Evolutionary conservation across 768 basidiomycete species (phyloP).

Genomic region (Rhodosporidiobolus odoratus): DNA sequence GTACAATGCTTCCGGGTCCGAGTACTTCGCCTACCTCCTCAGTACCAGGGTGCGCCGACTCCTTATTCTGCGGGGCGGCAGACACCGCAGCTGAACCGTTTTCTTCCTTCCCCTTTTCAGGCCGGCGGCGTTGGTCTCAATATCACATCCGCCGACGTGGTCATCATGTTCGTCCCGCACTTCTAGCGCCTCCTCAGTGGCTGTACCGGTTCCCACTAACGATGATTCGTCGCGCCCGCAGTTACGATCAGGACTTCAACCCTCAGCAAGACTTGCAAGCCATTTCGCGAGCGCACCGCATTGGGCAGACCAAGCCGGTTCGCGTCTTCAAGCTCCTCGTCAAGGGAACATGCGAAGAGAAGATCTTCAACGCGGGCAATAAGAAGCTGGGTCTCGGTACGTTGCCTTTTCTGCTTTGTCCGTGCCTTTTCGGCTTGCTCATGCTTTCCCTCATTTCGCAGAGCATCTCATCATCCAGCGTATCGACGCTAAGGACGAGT

Average conservation of each 20-base stretch:
- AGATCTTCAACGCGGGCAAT: slow-evolving; percentile 39
- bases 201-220: background rate
- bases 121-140: slow-evolving; percentile 72
- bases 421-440: slow-evolving; percentile 53
- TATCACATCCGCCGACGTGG: slow-evolving; percentile 84
- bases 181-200: accelerated
- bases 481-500: slow-evolving; percentile 54
- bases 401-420: slow-evolving; percentile 76
- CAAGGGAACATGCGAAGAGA: slow-evolving; percentile 67
- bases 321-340: slow-evolving; percentile 76
- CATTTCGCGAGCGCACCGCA: slow-evolving; percentile 88
- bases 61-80: too few species aligned
- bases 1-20: slow-evolving; percentile 81
- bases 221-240: too few species aligned
- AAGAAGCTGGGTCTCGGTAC: slow-evolving; percentile 61
- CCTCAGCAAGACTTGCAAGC: slow-evolving; percentile 79
- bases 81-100: slow-evolving; percentile 64
- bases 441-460: slow-evolving; percentile 2
- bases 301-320: slow-evolving; percentile 89
- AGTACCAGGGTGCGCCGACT: slow-evolving; percentile 46
- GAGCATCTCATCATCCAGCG: slow-evolving; percentile 36
- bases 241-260: slow-evolving; percentile 92
- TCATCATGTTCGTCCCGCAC: slow-evolving; percentile 55
- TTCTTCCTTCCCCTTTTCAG: slow-evolving; percentile 51
- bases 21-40: slow-evolving; percentile 79